Percentiles rank a stretch among this genome's conserved stretches.
These are phyloP conservation scores for Discostella stelligeroides DNA, from an alignment of 108 stramenopile genomes.

Conservation along the genomic window DNA sequence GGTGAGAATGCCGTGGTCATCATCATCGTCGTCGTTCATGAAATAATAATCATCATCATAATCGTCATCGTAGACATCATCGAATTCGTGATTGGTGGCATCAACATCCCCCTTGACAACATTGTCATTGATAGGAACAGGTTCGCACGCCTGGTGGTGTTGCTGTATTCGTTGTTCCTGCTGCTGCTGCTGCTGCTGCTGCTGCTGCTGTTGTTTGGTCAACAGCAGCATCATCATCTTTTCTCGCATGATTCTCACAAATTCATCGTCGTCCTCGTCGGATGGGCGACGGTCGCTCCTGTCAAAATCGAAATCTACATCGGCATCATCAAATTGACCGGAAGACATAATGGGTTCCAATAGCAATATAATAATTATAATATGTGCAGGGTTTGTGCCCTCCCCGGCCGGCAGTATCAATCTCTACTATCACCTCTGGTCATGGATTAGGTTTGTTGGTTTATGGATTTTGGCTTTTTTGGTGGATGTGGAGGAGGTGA, in stretches of 20 bases:
- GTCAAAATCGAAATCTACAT: conserved; percentile 29
- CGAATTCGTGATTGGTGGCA: conserved; percentile 14
- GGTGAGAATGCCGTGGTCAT: conserved; percentile 7
- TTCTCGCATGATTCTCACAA: conserved; percentile 30
- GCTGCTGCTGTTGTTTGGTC: too few species aligned
- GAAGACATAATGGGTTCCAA: too few species aligned
- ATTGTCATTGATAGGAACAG: background rate
- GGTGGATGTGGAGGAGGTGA: too few species aligned
- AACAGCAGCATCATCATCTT: conserved; percentile 24
- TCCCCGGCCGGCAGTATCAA: too few species aligned
- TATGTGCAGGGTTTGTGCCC: too few species aligned
- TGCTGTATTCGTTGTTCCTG: too few species aligned
- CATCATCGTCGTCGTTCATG: conserved; percentile 30
- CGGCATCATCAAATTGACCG: conserved; percentile 68
- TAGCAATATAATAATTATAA: too few species aligned
- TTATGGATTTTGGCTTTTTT: too few species aligned
- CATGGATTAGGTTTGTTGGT: too few species aligned
- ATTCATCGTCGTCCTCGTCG: conserved; percentile 19
- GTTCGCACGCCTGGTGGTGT: too few species aligned
- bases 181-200: too few species aligned
- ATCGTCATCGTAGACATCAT: conserved; percentile 28
- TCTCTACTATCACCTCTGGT: too few species aligned
- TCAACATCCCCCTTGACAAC: background rate
- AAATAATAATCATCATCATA: conserved; percentile 59
- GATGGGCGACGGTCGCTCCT: background rate